phyloP scores from a whole-genome alignment of 2,329 filamentous ascomycete genomes.

The Albifimbria verrucaria region DNA sequence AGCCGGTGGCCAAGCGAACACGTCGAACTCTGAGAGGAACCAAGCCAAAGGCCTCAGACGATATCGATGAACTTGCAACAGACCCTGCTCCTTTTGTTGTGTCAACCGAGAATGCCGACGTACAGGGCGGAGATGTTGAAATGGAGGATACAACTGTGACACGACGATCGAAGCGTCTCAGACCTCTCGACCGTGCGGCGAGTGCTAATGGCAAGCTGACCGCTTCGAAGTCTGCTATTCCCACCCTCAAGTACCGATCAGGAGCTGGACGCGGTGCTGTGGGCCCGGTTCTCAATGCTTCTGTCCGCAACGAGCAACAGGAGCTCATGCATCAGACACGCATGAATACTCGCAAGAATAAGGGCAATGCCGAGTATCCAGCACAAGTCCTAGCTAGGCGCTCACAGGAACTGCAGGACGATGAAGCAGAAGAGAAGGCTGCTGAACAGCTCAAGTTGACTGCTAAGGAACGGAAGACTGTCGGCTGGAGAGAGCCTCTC shows the following conservation, averaged over 20 bases:
- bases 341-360: constrained; percentile 32
- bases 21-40: constrained; percentile 14
- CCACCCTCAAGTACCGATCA: constrained; percentile 26
- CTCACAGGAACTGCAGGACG: constrained; percentile 17
- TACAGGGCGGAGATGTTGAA: constrained; percentile 13
- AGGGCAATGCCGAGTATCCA: constrained; percentile 31
- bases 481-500: constrained; percentile 32
- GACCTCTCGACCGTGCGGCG: constrained; percentile 12
- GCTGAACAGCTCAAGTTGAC: constrained; percentile 8
- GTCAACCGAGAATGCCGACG: constrained; percentile 3
- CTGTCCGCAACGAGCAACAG: constrained; percentile 26
- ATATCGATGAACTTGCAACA: constrained; percentile 8
- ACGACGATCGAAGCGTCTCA: constrained; percentile 31
- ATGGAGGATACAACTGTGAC: constrained; percentile 12
- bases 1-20: constrained; percentile 20
- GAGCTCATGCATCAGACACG: constrained; percentile 30
- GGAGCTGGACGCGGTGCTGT: constrained; percentile 18
- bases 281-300: constrained; percentile 16
- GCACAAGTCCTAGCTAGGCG: constrained; percentile 29
- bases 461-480: constrained; percentile 22
- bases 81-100: too few species aligned
- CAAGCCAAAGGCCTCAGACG: constrained; percentile 11
- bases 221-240: constrained; percentile 30
- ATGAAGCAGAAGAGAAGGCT: constrained; percentile 14
- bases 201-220: too few species aligned